phyloP scores from a whole-genome alignment of 2,329 filamentous ascomycete species.

The Clarireedia hainanense region DNA sequence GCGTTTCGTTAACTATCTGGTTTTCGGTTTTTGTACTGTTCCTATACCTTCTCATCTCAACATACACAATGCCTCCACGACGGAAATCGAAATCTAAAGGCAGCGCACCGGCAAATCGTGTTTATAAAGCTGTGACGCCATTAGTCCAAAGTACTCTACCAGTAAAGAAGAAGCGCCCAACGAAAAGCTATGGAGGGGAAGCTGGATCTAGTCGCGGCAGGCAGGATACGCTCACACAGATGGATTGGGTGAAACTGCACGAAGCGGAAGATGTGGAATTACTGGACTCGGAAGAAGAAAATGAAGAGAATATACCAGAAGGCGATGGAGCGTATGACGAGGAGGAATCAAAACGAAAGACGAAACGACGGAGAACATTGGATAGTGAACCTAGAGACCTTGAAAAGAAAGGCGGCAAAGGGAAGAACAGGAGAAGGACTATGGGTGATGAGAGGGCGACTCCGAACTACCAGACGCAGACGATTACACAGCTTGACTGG shows the following conservation, averaged over 20 bases:
- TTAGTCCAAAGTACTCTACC: constrained; percentile 22
- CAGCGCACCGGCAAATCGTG: constrained; percentile 19
- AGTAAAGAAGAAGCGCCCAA: constrained; percentile 16
- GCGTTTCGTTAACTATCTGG: too few relatives aligned
- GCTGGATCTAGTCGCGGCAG: constrained; percentile 12
- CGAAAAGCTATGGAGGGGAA: constrained; percentile 21
- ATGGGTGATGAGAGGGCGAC: constrained; percentile 14
- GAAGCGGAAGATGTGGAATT: neutral
- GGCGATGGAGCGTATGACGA: constrained; percentile 14
- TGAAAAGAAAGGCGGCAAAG: neutral
- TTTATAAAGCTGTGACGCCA: constrained; percentile 23
- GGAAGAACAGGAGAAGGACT: constrained; percentile 20
- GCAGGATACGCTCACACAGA: constrained; percentile 27
- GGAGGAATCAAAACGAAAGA: constrained; percentile 13
- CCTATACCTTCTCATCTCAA: neutral
- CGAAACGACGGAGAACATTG: constrained; percentile 19
- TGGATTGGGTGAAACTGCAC: constrained; percentile 18
- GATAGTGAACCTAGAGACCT: neutral
- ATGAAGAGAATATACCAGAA: constrained; percentile 12
- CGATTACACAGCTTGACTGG: constrained; percentile 24
- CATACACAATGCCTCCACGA: constrained; percentile 17
- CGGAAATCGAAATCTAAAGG: constrained; percentile 8
- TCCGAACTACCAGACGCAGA: constrained; percentile 23
- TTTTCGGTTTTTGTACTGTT: neutral
- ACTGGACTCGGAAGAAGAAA: neutral